Base-by-base conservation (phyloP, 768 basidiomycete species). In the Dendrothele bispora region DNA sequence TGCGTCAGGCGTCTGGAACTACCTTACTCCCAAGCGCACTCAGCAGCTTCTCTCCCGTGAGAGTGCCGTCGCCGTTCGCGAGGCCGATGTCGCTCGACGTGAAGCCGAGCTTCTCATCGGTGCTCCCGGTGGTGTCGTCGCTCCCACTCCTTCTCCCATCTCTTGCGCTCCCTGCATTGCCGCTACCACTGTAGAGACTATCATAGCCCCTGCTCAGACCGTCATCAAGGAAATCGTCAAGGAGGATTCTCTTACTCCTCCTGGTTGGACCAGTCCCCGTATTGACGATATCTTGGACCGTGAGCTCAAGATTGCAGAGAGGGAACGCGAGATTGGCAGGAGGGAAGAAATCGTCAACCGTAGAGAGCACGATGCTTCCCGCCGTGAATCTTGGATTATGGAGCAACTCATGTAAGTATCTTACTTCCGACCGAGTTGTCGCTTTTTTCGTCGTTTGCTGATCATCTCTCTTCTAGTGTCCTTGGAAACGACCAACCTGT, bases 371-470 rank as follows among this genome's bases (percentile, higher is more conserved):
- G 91, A 93, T 59, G 88, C 90, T 45, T 83, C 89, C 41, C 80
- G 90, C 56, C 89, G 91, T 48, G 91, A 93, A 64, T 76, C 72
- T 24, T 93, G 91, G 91, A 91, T 93, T 58, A 91, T 93, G 90
- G 91, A 93, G 53, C 91, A 93, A 58, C 80, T 93, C 28, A 83
- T 89, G 91, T 93, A 73, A 55, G 84, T 72, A 3, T 34, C 21
- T 11, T 35, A 53, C 43, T 45, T 27, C 24, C 20, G 22, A 21
- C 4, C 39, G 28, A 21, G 15, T 5, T 41, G 1, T 28, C 11
- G 29, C 5, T 18, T 1, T 27, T 37, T 1, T 30, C 24, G 30
- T 40, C 26, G 18, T 5, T 43, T 14, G 26, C 39, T 64, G 43
- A 57, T 32, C 10, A 11, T 42, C 14, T 39, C 46, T 3, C 26